Evolutionary conservation across 129 eudicot species (phyloP).

Genomic region (Arctium minus): DNA sequence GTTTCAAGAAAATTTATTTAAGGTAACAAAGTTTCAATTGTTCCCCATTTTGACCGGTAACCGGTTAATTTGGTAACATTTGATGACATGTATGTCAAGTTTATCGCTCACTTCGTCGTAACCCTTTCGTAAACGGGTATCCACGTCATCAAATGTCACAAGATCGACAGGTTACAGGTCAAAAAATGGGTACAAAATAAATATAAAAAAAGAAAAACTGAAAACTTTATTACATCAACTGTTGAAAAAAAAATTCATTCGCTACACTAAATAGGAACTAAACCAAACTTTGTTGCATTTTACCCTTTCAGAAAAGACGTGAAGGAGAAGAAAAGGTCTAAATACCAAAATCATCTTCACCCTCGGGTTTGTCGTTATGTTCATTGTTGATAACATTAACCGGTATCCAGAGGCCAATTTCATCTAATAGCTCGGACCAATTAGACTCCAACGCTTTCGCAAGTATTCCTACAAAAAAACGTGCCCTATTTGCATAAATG

Average conservation of each 20-base stretch:
- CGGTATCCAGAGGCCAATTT: constrained; percentile 87
- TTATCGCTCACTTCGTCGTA: no score
- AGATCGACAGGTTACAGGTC: not conserved
- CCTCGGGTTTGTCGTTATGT: constrained; percentile 91
- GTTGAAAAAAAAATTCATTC: not conserved
- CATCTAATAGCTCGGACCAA: constrained; percentile 62
- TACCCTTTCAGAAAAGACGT: not conserved
- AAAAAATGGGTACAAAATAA: not conserved
- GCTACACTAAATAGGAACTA: not conserved
- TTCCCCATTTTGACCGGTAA: not conserved
- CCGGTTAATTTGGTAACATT: not conserved
- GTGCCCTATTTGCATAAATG: not conserved
- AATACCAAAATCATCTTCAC: constrained; percentile 76
- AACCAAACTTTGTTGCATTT: not conserved
- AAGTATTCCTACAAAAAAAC: constrained; percentile 51
- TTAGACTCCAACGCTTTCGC: constrained; percentile 53
- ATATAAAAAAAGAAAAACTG: no score
- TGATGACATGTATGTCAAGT: not conserved
- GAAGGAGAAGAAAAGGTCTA: not conserved
- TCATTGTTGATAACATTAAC: constrained; percentile 48
- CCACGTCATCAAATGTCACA: not conserved
- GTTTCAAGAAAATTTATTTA: not conserved
- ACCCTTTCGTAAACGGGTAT: not conserved
- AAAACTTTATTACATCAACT: not conserved
- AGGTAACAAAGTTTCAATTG: not conserved